A percentile compares a stretch with the other conserved stretches of the same genome.
phyloP scores from a whole-genome alignment of 129 eudicot species.

The Calendula officinalis region DNA sequence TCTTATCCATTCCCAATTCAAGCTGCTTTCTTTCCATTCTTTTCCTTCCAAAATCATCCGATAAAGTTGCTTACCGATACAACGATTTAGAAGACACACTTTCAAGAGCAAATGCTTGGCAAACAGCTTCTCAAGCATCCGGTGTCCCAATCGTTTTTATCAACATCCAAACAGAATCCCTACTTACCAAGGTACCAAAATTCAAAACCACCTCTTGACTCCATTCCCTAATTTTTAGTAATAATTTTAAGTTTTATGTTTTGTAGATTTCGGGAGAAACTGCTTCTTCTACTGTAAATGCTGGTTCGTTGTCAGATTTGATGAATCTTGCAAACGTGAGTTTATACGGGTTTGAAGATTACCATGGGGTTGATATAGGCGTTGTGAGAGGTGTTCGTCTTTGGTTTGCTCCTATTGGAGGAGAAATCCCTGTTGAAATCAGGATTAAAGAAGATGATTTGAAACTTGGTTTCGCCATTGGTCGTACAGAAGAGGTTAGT shows the following conservation, averaged over 20 bases:
- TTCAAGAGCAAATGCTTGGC: conserved; percentile 89
- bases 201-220: neutral
- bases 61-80: conserved; percentile 44
- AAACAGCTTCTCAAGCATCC: conserved; percentile 71
- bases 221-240: neutral
- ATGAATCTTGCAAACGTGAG: conserved; percentile 74
- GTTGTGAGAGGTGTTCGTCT: conserved; percentile 89
- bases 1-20: conserved; percentile 61
- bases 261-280: conserved; percentile 81
- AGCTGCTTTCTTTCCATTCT: conserved; percentile 88
- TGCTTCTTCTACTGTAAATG: conserved; percentile 70
- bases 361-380: conserved; percentile 95
- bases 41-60: conserved; percentile 74
- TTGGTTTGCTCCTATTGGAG: conserved; percentile 88
- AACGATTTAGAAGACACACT: conserved; percentile 89
- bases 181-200: conserved; percentile 82
- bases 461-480: conserved; percentile 83
- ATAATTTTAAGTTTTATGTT: neutral
- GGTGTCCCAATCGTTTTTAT: conserved; percentile 82
- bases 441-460: conserved; percentile 61
- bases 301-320: conserved; percentile 71
- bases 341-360: conserved; percentile 90
- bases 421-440: conserved; percentile 69
- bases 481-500: conserved; percentile 87
- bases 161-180: conserved; percentile 90